Evolutionary conservation across 345 rosid genomes (phyloP).

Genomic region (Eucalyptus caleyi): DNA sequence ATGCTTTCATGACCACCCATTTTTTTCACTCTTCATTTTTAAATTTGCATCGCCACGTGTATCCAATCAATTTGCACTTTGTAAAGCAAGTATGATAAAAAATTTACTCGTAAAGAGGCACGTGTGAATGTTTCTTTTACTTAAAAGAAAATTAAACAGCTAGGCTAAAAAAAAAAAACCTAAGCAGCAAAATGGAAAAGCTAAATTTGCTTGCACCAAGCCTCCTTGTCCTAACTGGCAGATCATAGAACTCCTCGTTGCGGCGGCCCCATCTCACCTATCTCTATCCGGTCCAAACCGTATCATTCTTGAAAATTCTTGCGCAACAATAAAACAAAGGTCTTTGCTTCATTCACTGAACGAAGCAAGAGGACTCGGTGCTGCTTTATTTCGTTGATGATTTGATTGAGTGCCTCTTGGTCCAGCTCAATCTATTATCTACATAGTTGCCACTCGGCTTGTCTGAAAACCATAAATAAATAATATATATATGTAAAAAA

Average conservation of each 20-base stretch:
- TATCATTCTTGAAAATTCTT: background rate
- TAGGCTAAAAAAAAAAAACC: too few species aligned
- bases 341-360: background rate
- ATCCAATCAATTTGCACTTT: too few species aligned
- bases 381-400: background rate
- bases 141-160: too few species aligned
- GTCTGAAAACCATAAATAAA: background rate
- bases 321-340: background rate
- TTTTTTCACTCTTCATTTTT: too few species aligned
- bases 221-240: background rate
- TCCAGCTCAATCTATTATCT: background rate
- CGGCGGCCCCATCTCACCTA: background rate
- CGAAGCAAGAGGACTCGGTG: background rate
- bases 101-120: too few species aligned
- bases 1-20: too few species aligned
- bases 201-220: too few species aligned
- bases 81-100: too few species aligned
- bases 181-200: background rate
- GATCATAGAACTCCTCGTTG: background rate
- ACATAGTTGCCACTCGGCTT: accelerated
- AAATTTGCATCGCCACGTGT: too few species aligned
- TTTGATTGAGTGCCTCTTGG: background rate
- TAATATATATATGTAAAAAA: too few species aligned
- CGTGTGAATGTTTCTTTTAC: too few species aligned
- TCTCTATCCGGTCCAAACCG: background rate